phyloP scores from a whole-genome alignment of 2,329 filamentous ascomycete genomes.

The Clonostachys rosea region DNA sequence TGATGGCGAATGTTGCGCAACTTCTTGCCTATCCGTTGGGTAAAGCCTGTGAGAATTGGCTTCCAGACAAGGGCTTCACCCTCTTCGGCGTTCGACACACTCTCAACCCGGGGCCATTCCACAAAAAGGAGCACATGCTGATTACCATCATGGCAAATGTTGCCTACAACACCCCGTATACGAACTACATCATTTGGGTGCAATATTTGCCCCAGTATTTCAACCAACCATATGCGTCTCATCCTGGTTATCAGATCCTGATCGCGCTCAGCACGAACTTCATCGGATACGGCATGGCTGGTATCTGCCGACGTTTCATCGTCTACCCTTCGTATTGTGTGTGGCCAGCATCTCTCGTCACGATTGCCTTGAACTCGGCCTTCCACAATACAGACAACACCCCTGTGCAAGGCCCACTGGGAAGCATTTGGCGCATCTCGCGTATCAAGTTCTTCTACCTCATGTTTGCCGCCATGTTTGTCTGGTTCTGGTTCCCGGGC shows the following conservation, averaged over 20 bases:
- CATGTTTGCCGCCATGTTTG: conserved; percentile 46
- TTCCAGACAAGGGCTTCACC: conserved; percentile 46
- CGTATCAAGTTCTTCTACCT: conserved; percentile 47
- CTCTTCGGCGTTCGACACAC: conserved; percentile 38
- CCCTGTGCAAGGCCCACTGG: conserved; percentile 33
- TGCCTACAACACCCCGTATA: conserved; percentile 46
- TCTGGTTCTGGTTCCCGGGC: conserved; percentile 56
- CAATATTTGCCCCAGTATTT: conserved; percentile 48
- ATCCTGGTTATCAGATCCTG: conserved; percentile 49
- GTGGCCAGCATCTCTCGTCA: conserved; percentile 52
- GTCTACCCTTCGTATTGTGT: conserved; percentile 52
- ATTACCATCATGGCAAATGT: conserved; percentile 61
- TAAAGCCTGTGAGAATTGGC: conserved; percentile 39
- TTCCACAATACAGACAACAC: conserved; percentile 42
- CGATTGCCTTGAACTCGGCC: conserved; percentile 48
- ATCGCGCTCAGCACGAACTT: conserved; percentile 51
- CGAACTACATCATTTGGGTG: conserved; percentile 50
- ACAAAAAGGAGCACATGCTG: conserved; percentile 57
- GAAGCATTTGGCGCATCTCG: conserved; percentile 37
- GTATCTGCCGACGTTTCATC: conserved; percentile 45
- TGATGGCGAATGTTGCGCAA: conserved; percentile 52
- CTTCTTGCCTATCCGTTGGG: conserved; percentile 51
- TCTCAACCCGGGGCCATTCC: conserved; percentile 52
- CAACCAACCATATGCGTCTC: conserved; percentile 46
- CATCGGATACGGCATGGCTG: conserved; percentile 57